A percentile compares a stretch with the other conserved stretches of the same genome.
Conservation (phyloP, 441 rosid genomes). For the Manihot esculenta region DNA sequence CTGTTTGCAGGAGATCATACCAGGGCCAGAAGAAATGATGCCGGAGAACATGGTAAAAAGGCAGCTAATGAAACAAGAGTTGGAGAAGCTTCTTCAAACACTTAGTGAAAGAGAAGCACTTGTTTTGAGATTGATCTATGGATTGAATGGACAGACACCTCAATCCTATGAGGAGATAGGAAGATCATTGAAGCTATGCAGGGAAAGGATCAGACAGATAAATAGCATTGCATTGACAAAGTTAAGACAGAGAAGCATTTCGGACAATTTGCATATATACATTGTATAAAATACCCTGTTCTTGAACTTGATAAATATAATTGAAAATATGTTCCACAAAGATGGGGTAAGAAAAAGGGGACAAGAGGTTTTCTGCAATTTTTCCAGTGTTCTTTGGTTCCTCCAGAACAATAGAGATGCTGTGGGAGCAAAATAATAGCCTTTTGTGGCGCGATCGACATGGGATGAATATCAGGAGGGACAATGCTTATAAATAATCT, state of each 20-base stretch:
- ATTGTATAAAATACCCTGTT: constrained; percentile 30
- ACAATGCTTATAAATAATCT: constrained; percentile 73
- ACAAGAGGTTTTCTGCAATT: too few species aligned
- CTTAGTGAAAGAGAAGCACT: constrained; percentile 48
- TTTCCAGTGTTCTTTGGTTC: too few species aligned
- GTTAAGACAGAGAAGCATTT: constrained; percentile 31
- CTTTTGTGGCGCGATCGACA: constrained; percentile 64
- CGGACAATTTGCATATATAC: constrained; percentile 35
- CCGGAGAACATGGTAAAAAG: constrained; percentile 46
- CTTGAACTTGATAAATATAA: constrained; percentile 8
- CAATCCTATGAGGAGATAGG: constrained; percentile 52
- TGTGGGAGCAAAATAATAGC: constrained; percentile 17
- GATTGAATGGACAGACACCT: constrained; percentile 47
- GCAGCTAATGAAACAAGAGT: constrained; percentile 42
- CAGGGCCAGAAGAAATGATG: constrained; percentile 49
- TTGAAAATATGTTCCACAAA: background rate
- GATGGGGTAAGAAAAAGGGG: too few species aligned
- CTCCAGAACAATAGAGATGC: too few species aligned
- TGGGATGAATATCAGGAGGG: constrained; percentile 40
- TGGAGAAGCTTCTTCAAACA: constrained; percentile 40
- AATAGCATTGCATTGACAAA: constrained; percentile 39
- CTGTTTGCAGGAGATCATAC: constrained; percentile 42
- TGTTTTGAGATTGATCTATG: constrained; percentile 43
- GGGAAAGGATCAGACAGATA: constrained; percentile 58
- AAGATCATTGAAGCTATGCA: constrained; percentile 40